Evolutionary conservation across 2,329 filamentous ascomycete genomes (phyloP), one percentile per base, ranked within the genome.

Genomic region (Corniculantispora saksenae): DNA sequence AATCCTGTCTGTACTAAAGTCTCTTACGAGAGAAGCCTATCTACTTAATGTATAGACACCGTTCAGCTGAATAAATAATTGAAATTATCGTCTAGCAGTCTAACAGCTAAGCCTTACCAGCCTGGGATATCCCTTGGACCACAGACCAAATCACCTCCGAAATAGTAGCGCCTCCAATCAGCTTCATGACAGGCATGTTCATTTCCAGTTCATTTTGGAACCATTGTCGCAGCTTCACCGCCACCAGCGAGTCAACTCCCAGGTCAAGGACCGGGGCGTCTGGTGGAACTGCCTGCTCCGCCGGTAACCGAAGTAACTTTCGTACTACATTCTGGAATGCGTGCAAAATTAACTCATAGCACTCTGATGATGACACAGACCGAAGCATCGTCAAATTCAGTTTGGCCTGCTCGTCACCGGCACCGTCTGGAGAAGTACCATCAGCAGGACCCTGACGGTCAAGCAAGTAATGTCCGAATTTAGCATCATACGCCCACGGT

Each of bases 111-210:
- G n/a, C n/a, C n/a, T n/a, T n/a, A n/a, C n/a, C n/a, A n/a, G n/a
- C n/a, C n/a, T n/a, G n/a, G n/a, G n/a, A n/a, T n/a, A n/a, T n/a
- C n/a, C n/a, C n/a, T n/a, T n/a, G n/a, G n/a, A n/a, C n/a, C n/a
- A n/a, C n/a, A n/a, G n/a, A n/a, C n/a, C n/a, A n/a, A n/a, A n/a
- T n/a, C n/a, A n/a, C n/a, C n/a, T n/a, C n/a, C n/a, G n/a, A n/a
- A n/a, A n/a, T n/a, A n/a, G n/a, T n/a, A 6, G 66, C 68, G 6
- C 77, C 78, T 2, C 72, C 70, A 4, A 73, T 45, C 12, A 75
- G 66, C 64, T 81, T 81, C 5, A 84, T 71, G 0, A 84, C 77
- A 0, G 81, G 79, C 1, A 84, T 74, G 55, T 83, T 78, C 0
- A 79, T 71, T 1, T 77, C 66, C 0, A 84, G 57, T 29, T 79